Percentiles rank a stretch among this genome's conserved stretches.
These are phyloP conservation scores for Polyporus tsugae DNA, from an alignment of 1,284 basidiomycete species.

Conservation along the genomic window DNA sequence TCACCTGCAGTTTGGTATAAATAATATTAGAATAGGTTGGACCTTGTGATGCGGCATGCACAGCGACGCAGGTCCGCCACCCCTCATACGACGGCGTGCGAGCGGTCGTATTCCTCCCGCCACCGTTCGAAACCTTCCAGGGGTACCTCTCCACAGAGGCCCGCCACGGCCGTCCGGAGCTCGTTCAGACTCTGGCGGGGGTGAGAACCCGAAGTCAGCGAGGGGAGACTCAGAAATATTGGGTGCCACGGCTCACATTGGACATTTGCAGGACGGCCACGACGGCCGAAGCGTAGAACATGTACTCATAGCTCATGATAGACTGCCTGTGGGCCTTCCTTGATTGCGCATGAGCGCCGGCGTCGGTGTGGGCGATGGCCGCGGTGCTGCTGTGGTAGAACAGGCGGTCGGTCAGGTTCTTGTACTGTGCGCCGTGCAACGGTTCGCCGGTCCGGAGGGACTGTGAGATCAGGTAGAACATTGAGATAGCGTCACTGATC, in stretches of 20 bases:
- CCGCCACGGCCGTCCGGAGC: slow-evolving; percentile 49
- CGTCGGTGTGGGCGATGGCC: slow-evolving; percentile 20
- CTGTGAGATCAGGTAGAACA: slow-evolving; percentile 54
- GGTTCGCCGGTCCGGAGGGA: slow-evolving; percentile 57
- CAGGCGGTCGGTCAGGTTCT: slow-evolving; percentile 52
- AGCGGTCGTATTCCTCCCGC: slow-evolving; percentile 43
- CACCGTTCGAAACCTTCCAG: slow-evolving; percentile 53
- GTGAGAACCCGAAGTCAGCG: slow-evolving; percentile 5
- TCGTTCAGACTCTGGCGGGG: slow-evolving; percentile 51
- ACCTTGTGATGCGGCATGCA: not conserved
- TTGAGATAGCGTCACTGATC: slow-evolving; percentile 55
- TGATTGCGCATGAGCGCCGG: slow-evolving; percentile 22
- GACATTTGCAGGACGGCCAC: slow-evolving; percentile 54
- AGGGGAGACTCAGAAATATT: not conserved
- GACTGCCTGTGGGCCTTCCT: slow-evolving; percentile 42
- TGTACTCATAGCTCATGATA: slow-evolving; percentile 47
- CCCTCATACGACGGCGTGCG: slow-evolving; percentile 27
- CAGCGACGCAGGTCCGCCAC: not conserved
- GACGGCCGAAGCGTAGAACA: slow-evolving; percentile 55
- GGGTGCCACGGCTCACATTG: slow-evolving; percentile 42
- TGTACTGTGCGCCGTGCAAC: slow-evolving; percentile 53
- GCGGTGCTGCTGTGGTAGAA: slow-evolving; percentile 49
- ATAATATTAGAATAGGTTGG: not conserved
- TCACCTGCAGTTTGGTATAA: not conserved
- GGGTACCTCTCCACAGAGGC: slow-evolving; percentile 57